Percentiles rank a stretch among this genome's conserved stretches.
phyloP scores from a whole-genome alignment of 352 stramenopile species.

The Phytopythium kandeliae region DNA sequence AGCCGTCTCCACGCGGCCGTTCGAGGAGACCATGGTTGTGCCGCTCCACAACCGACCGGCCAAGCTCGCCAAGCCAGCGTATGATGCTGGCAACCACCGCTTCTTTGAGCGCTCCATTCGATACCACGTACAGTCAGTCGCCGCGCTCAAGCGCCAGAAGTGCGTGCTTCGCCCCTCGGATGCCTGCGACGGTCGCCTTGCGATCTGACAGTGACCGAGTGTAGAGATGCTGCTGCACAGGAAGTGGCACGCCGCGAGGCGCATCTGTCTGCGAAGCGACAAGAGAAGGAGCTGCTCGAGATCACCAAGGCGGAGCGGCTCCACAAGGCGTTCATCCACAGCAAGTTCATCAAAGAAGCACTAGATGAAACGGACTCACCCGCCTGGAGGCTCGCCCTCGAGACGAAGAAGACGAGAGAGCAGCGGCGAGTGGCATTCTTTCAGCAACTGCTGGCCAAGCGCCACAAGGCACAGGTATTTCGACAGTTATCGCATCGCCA shows the following conservation, averaged over 20 bases:
- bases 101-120: conserved; percentile 70
- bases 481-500: not conserved
- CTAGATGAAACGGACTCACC: conserved; percentile 67
- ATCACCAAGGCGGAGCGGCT: conserved; percentile 61
- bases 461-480: conserved; percentile 28
- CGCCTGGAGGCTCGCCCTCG: conserved; percentile 48
- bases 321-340: conserved; percentile 62
- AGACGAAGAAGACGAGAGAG: conserved; percentile 59
- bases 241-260: conserved; percentile 20
- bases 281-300: conserved; percentile 37
- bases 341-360: conserved; percentile 64
- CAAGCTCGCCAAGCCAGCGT: conserved; percentile 52
- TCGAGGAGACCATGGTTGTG: conserved; percentile 37
- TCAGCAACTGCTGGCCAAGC: conserved; percentile 40
- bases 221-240: conserved; percentile 34
- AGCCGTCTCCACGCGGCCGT: conserved; percentile 40
- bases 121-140: conserved; percentile 46
- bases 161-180: conserved; percentile 10
- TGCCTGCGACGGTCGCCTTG: not conserved
- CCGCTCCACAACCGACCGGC: conserved; percentile 56
- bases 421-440: conserved; percentile 49
- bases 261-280: conserved; percentile 23
- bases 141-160: conserved; percentile 46
- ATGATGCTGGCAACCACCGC: conserved; percentile 46
- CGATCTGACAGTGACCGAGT: conserved; percentile 1